phyloP scores from a whole-genome alignment of 192 early-diverging fungal genomes.

The Glomus cerebriforme region DNA sequence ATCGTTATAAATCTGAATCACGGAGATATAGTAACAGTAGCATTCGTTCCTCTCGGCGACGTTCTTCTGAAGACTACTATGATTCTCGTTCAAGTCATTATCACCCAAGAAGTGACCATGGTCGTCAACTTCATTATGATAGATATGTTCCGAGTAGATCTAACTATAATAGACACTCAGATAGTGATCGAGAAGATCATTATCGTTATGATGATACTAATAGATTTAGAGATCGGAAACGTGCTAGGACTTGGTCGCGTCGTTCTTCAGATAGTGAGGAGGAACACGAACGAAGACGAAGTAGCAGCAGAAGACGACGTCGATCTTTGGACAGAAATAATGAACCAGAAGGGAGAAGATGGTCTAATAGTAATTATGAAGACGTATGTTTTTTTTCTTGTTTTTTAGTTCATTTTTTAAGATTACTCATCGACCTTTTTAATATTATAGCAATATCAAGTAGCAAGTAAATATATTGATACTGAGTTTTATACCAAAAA shows the following conservation, averaged over 20 bases:
- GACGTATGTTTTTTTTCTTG: not conserved
- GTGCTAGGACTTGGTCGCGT: conserved; percentile 14
- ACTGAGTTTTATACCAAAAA: conserved; percentile 46
- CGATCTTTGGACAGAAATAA: not conserved
- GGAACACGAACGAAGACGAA: not conserved
- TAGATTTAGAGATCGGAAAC: not conserved
- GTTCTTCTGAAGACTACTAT: conserved; percentile 19
- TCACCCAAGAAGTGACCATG: not conserved
- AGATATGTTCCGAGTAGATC: conserved; percentile 15
- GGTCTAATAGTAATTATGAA: not conserved
- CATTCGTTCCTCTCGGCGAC: conserved; percentile 14
- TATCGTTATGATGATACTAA: not conserved
- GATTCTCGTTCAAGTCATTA: not conserved
- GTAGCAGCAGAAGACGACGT: not conserved
- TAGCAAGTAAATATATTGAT: conserved; percentile 43
- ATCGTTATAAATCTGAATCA: conserved; percentile 8
- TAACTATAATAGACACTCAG: not conserved
- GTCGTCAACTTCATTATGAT: conserved; percentile 8
- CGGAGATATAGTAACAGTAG: conserved; percentile 8
- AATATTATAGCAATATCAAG: conserved; percentile 37
- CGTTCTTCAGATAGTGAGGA: conserved; percentile 23
- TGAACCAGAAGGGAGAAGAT: not conserved
- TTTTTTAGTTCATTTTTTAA: not conserved
- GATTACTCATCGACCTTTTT: not conserved
- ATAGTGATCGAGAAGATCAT: conserved; percentile 10